Conservation (phyloP, 371 early-diverging fungal genomes). For the Rhizopus arrhizus region DNA sequence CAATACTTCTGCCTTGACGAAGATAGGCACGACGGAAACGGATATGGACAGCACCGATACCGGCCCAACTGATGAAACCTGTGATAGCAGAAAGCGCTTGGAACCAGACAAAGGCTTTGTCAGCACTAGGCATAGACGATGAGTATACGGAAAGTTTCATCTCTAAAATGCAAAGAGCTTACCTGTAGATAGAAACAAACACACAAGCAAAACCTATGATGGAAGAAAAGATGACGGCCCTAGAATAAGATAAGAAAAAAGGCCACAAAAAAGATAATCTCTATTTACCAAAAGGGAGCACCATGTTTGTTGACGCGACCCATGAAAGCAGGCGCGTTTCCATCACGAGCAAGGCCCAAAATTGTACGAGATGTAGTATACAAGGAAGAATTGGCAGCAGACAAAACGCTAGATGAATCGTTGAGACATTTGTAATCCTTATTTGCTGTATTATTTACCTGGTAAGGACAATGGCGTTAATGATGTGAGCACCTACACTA, state of each 20-base stretch:
- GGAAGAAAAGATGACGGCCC: conserved; percentile 58
- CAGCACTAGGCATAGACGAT: conserved; percentile 29
- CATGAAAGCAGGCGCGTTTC: conserved; percentile 63
- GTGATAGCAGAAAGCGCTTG: conserved; percentile 72
- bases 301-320: conserved; percentile 53
- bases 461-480: conserved; percentile 74
- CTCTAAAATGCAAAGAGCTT: not conserved
- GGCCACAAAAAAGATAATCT: not conserved
- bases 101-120: conserved; percentile 72
- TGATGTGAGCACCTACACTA: conserved; percentile 60
- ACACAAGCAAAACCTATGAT: conserved; percentile 59
- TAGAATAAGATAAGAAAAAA: conserved; percentile 19
- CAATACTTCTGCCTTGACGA: conserved; percentile 67
- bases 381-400: conserved; percentile 75
- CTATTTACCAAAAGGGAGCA: conserved; percentile 48
- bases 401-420: conserved; percentile 51
- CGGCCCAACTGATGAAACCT: conserved; percentile 80
- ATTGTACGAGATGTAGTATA: conserved; percentile 71
- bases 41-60: conserved; percentile 74
- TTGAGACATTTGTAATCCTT: not conserved
- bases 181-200: conserved; percentile 49
- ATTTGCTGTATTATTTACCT: conserved; percentile 10
- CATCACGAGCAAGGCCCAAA: conserved; percentile 63
- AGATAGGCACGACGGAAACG: conserved; percentile 81
- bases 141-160: not conserved